These are phyloP conservation scores for Arabis alpina DNA, from an alignment of 345 rosid genomes.

Conservation along the genomic window DNA sequence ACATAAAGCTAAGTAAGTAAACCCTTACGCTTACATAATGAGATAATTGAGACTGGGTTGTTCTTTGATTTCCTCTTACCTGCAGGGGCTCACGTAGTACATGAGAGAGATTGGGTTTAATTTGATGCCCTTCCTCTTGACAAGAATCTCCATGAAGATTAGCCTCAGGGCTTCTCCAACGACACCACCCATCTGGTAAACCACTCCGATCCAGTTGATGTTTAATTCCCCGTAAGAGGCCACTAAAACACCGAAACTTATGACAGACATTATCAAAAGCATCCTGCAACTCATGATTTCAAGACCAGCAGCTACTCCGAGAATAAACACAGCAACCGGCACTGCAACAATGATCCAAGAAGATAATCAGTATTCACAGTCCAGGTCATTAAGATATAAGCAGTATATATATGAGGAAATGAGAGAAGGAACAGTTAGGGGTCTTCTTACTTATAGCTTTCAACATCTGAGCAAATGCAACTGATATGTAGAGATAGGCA, in stretches of 20 bases:
- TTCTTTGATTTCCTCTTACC: constrained; percentile 50
- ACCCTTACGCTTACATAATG: neutral
- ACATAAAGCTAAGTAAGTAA: constrained; percentile 17
- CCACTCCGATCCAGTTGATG: constrained; percentile 97
- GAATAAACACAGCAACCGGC: constrained; percentile 96
- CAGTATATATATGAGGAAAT: neutral
- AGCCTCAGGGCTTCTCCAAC: constrained; percentile 90
- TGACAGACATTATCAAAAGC: constrained; percentile 93
- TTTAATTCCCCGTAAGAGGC: constrained; percentile 94
- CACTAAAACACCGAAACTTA: constrained; percentile 94
- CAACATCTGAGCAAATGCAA: constrained; percentile 96
- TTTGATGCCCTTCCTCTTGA: constrained; percentile 93
- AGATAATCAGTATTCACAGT: constrained; percentile 1
- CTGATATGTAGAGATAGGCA: constrained; percentile 95
- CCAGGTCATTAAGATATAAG: neutral
- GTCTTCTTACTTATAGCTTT: constrained; percentile 91
- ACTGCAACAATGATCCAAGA: constrained; percentile 65
- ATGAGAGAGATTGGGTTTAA: constrained; percentile 86
- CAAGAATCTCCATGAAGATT: constrained; percentile 93
- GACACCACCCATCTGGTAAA: constrained; percentile 99
- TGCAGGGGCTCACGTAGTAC: constrained; percentile 99
- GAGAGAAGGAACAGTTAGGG: constrained; percentile 8
- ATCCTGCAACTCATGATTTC: constrained; percentile 94
- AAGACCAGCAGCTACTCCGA: constrained; percentile 95
- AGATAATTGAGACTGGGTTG: constrained; percentile 24